These are phyloP conservation scores for Cronartium quercuum DNA, from an alignment of 1,284 basidiomycete species.

Conservation along the genomic window DNA sequence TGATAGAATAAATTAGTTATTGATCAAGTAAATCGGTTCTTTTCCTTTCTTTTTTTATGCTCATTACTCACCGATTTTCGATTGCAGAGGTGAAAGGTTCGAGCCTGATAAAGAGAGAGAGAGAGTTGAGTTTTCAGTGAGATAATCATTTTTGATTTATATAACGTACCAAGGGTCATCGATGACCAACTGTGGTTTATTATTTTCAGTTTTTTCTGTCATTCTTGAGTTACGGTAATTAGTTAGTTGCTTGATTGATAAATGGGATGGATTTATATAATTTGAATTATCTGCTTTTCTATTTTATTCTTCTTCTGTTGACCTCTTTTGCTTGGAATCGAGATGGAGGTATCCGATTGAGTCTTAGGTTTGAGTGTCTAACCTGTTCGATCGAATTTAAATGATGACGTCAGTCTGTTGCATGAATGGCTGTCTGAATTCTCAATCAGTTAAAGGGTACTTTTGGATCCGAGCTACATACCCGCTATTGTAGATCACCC, in stretches of 20 bases:
- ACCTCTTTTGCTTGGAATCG: too few species aligned
- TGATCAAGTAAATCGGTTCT: background rate
- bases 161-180: conserved; percentile 33
- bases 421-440: too few species aligned
- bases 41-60: background rate
- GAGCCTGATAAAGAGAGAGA: too few species aligned
- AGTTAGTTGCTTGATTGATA: too few species aligned
- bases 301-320: too few species aligned
- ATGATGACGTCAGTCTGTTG: too few species aligned
- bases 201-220: too few species aligned
- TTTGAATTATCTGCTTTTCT: too few species aligned
- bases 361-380: background rate
- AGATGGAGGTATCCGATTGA: background rate
- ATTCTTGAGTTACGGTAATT: background rate
- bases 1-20: background rate
- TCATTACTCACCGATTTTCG: conserved; percentile 18
- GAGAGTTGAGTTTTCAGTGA: background rate
- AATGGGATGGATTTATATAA: too few species aligned
- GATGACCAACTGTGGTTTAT: conserved; percentile 24
- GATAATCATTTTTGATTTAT: background rate
- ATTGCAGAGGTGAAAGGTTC: conserved; percentile 33
- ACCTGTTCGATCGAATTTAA: background rate
- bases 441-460: too few species aligned
- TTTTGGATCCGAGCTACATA: too few species aligned
- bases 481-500: too few species aligned